These are phyloP conservation scores for Neofusicoccum umdonicola DNA, from an alignment of 2,329 filamentous ascomycete species.

Conservation along the genomic window DNA sequence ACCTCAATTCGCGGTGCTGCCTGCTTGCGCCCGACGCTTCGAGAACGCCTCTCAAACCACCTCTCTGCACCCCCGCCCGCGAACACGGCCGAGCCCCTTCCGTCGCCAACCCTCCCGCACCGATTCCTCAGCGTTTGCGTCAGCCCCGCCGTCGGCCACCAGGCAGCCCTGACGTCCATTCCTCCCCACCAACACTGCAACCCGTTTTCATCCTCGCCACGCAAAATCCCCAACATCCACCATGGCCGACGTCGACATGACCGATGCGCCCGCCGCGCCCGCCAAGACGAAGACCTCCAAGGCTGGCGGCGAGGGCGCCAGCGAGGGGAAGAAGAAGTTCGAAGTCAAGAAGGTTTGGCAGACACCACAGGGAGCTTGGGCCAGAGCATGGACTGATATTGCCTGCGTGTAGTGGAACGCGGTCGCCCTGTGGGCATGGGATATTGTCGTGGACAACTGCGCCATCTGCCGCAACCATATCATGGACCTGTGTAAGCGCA, in stretches of 20 bases:
- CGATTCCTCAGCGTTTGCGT: background rate
- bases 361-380: background rate
- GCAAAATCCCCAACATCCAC: conserved; percentile 19
- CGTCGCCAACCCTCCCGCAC: background rate
- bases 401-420: conserved; percentile 79
- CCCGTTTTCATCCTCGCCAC: background rate
- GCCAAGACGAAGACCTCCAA: conserved; percentile 53
- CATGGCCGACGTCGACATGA: conserved; percentile 98
- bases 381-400: background rate
- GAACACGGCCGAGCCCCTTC: background rate
- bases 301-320: conserved; percentile 48
- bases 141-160: background rate
- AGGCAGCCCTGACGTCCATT: conserved; percentile 2
- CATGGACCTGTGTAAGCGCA: conserved; percentile 86
- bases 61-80: background rate
- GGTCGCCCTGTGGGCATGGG: conserved; percentile 97
- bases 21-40: background rate
- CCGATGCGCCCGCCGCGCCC: conserved; percentile 64
- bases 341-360: conserved; percentile 90
- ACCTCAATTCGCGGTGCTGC: background rate
- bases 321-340: conserved; percentile 78
- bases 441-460: conserved; percentile 99
- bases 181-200: background rate
- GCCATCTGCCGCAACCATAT: conserved; percentile 99
- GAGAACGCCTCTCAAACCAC: background rate